These are phyloP conservation scores for Amanita muscaria DNA, from an alignment of 768 basidiomycete genomes.

Conservation along the genomic window DNA sequence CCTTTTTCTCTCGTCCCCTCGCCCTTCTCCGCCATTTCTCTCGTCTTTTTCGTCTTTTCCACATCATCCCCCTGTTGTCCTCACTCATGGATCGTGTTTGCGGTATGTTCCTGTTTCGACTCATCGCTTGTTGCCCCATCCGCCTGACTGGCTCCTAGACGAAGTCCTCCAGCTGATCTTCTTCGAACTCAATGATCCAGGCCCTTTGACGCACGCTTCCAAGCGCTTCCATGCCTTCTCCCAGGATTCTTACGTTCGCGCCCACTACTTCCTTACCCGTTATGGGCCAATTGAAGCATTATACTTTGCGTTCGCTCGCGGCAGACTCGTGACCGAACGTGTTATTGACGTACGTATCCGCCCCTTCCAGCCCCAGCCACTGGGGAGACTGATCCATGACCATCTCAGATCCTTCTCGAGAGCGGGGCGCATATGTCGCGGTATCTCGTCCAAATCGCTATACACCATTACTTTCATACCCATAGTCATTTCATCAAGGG, in stretches of 20 bases:
- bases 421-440: constrained; percentile 75
- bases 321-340: constrained; percentile 51
- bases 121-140: too few relatives aligned
- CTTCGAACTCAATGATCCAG: constrained; percentile 62
- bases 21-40: constrained; percentile 11
- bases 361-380: constrained; percentile 8
- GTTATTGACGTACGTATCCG: constrained; percentile 58
- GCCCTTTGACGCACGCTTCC: constrained; percentile 45
- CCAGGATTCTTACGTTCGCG: constrained; percentile 66
- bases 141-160: constrained; percentile 29
- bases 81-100: too few relatives aligned
- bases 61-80: too few relatives aligned
- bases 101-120: too few relatives aligned
- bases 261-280: constrained; percentile 69
- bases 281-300: constrained; percentile 64
- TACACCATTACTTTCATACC: constrained; percentile 72
- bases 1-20: constrained; percentile 8
- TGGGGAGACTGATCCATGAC: constrained; percentile 12
- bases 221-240: constrained; percentile 56
- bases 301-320: constrained; percentile 68
- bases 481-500: constrained; percentile 69
- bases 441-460: constrained; percentile 69
- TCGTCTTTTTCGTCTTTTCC: constrained; percentile 11
- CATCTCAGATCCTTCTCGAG: constrained; percentile 53
- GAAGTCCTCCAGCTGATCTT: constrained; percentile 70